A percentile compares a stretch with the other conserved stretches of the same genome.
Conservation (phyloP, 306 rosid species). For the Nissolia schottii region DNA sequence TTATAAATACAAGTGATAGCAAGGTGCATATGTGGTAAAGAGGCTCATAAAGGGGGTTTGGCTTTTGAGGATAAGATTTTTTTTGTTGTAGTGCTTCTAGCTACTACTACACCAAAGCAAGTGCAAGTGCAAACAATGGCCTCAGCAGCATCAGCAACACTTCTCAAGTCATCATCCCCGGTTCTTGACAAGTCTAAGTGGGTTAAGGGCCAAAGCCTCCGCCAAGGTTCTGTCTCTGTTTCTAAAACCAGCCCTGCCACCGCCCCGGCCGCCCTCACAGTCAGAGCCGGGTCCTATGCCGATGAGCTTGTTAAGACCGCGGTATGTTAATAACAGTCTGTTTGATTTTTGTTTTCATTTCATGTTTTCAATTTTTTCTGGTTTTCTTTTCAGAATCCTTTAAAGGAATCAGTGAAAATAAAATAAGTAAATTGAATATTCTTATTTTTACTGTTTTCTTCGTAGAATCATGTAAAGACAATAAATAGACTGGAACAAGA, state of each 20-base stretch:
- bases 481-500: no score
- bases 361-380: no score
- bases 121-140: conserved; percentile 17
- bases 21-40: conserved; percentile 57
- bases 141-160: conserved; percentile 77
- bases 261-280: conserved; percentile 41
- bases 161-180: conserved; percentile 72
- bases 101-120: no score
- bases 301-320: conserved; percentile 93
- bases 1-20: conserved; percentile 46
- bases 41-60: conserved; percentile 36
- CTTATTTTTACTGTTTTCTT: no score
- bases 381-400: no score
- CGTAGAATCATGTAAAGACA: no score
- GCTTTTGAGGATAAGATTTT: conserved; percentile 67
- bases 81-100: neutral
- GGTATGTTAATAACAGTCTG: no score
- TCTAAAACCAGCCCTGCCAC: conserved; percentile 51
- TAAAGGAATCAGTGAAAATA: no score
- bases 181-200: conserved; percentile 84
- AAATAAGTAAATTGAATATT: no score
- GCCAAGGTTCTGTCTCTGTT: conserved; percentile 53
- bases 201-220: conserved; percentile 80
- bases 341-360: no score
- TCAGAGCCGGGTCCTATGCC: conserved; percentile 69